These are phyloP conservation scores for Globisporangium barbulae DNA, from an alignment of 352 stramenopile genomes.

Conservation along the genomic window DNA sequence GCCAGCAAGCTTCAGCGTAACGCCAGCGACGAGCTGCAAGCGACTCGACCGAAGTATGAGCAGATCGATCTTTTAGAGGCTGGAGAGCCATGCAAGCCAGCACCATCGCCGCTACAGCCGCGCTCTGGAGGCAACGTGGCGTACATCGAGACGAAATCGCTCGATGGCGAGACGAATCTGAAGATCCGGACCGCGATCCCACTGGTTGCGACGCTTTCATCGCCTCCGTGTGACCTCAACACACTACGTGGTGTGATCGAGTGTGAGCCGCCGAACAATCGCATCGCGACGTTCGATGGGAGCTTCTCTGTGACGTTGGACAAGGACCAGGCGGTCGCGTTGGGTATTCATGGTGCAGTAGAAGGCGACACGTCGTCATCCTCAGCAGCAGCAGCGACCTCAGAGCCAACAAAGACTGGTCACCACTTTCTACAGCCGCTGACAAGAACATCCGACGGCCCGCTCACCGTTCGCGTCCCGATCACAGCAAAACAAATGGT, in stretches of 20 bases:
- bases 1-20: slow-evolving; percentile 1
- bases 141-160: slow-evolving; percentile 85
- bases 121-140: slow-evolving; percentile 38
- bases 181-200: slow-evolving; percentile 79
- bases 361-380: neutral
- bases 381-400: neutral
- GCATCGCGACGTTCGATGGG: slow-evolving; percentile 83
- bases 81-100: neutral
- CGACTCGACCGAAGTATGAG: slow-evolving; percentile 13
- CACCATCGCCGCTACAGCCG: slow-evolving; percentile 12
- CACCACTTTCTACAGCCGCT: slow-evolving; percentile 24
- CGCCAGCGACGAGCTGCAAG: neutral
- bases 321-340: slow-evolving; percentile 27
- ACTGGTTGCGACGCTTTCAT: slow-evolving; percentile 36
- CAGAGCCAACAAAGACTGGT: neutral
- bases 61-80: slow-evolving; percentile 10
- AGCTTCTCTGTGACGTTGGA: slow-evolving; percentile 49
- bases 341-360: slow-evolving; percentile 25
- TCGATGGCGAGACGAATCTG: slow-evolving; percentile 83
- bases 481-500: slow-evolving; percentile 89
- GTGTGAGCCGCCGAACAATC: slow-evolving; percentile 81
- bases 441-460: slow-evolving; percentile 30
- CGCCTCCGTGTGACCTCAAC: slow-evolving; percentile 29
- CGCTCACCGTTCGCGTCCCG: slow-evolving; percentile 39
- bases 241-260: slow-evolving; percentile 54